Conservation (phyloP, 2,329 filamentous ascomycete genomes). For the Ophiostoma montium region DNA sequence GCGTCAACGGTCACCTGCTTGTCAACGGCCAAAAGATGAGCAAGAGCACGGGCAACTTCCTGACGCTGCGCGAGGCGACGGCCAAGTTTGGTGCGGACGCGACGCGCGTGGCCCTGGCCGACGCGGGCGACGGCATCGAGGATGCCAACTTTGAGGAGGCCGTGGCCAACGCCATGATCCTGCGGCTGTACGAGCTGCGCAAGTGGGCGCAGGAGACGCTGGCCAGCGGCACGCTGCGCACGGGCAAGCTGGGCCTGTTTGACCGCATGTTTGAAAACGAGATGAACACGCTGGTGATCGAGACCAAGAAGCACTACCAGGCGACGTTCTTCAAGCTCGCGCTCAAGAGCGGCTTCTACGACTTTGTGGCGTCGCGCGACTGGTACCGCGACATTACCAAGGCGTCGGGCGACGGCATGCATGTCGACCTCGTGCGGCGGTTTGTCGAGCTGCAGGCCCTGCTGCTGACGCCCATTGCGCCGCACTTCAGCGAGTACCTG, state of each 20-base stretch:
- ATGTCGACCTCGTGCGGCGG: slow-evolving; percentile 60
- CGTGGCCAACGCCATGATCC: slow-evolving; percentile 81
- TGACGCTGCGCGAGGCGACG: slow-evolving; percentile 75
- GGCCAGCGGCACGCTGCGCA: slow-evolving; percentile 51
- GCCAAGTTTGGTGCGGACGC: slow-evolving; percentile 93
- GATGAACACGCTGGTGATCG: slow-evolving; percentile 67
- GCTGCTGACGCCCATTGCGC: slow-evolving; percentile 69
- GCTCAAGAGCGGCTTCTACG: slow-evolving; percentile 77
- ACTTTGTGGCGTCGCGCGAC: slow-evolving; percentile 74
- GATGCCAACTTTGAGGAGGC: slow-evolving; percentile 97
- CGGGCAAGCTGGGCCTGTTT: slow-evolving; percentile 61
- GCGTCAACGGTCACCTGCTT: slow-evolving; percentile 84
- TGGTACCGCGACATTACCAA: slow-evolving; percentile 76
- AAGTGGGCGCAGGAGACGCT: slow-evolving; percentile 87
- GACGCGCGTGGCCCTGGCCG: slow-evolving; percentile 73
- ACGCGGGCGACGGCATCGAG: slow-evolving; percentile 85
- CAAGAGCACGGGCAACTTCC: slow-evolving; percentile 94
- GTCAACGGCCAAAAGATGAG: slow-evolving; percentile 98
- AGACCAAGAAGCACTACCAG: slow-evolving; percentile 66
- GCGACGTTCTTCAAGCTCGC: slow-evolving; percentile 72
- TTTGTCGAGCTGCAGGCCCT: slow-evolving; percentile 62
- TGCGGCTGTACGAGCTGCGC: slow-evolving; percentile 63
- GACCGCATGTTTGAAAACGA: slow-evolving; percentile 90
- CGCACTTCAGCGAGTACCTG: slow-evolving; percentile 89
- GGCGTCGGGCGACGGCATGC: slow-evolving; percentile 70